phyloP scores from a whole-genome alignment of 2,329 filamentous ascomycete species.

The Stachybotrys echinatus region DNA sequence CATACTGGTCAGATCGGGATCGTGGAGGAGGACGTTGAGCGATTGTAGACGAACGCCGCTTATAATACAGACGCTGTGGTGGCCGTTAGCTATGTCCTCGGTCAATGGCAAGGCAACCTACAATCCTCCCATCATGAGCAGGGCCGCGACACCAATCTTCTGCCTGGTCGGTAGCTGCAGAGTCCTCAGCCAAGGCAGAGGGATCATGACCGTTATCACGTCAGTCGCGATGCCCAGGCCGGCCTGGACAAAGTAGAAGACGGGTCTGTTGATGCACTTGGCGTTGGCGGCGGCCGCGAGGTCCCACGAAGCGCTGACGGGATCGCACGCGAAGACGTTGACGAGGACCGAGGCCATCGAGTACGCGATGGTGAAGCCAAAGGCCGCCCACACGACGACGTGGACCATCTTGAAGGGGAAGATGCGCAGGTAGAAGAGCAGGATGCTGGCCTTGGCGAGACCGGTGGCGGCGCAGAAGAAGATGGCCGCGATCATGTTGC shows the following conservation, averaged over 20 bases:
- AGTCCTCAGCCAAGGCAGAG: constrained; percentile 6
- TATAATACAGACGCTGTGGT: no score
- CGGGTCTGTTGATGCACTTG: constrained; percentile 6
- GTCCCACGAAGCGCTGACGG: constrained; percentile 5
- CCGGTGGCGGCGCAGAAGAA: constrained; percentile 9
- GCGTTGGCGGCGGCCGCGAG: not conserved
- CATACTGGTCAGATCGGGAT: constrained; percentile 7
- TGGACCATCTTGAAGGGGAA: constrained; percentile 5
- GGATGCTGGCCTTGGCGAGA: constrained; percentile 6
- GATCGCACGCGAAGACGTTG: constrained; percentile 7
- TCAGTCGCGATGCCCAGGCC: constrained; percentile 6
- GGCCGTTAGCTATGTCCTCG: no score
- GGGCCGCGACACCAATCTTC: constrained; percentile 7
- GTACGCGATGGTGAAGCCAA: constrained; percentile 7
- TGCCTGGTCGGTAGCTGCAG: constrained; percentile 7
- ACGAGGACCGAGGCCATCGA: constrained; percentile 4
- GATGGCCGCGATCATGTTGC: constrained; percentile 7
- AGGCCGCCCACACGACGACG: constrained; percentile 5
- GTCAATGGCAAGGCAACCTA: constrained; percentile 6
- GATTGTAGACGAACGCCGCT: no score
- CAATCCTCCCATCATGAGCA: constrained; percentile 8
- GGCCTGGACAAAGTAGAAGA: constrained; percentile 8
- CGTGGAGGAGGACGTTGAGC: constrained; percentile 4
- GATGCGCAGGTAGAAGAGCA: constrained; percentile 8
- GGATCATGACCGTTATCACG: constrained; percentile 6